These are phyloP conservation scores for Meredithiella fracta DNA, from an alignment of 2,329 filamentous ascomycete genomes.

Conservation along the genomic window DNA sequence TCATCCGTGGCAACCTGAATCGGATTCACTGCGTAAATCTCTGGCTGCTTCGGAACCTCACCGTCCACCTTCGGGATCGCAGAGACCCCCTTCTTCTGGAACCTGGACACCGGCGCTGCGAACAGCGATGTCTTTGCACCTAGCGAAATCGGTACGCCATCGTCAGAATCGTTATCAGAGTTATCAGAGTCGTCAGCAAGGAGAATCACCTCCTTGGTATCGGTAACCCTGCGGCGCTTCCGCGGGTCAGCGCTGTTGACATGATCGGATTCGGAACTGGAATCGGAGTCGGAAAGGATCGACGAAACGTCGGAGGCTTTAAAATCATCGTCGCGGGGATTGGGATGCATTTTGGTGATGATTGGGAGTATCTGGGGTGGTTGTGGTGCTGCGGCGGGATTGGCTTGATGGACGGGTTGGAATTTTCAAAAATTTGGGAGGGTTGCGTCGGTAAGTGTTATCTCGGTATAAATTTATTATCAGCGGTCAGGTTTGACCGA, in stretches of 20 bases:
- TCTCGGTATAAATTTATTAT: not conserved
- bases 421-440: not conserved
- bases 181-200: slow-evolving; percentile 16
- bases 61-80: slow-evolving; percentile 3
- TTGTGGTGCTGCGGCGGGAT: not conserved
- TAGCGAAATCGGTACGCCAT: slow-evolving; percentile 15
- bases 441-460: not conserved
- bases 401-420: not conserved
- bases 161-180: slow-evolving; percentile 16
- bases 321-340: not conserved
- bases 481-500: not conserved
- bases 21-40: slow-evolving; percentile 19
- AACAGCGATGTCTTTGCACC: slow-evolving; percentile 22
- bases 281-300: slow-evolving; percentile 5
- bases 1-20: slow-evolving; percentile 37
- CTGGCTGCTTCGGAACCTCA: slow-evolving; percentile 10
- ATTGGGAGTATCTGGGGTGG: not conserved
- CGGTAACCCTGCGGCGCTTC: slow-evolving; percentile 26
- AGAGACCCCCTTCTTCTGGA: slow-evolving; percentile 26
- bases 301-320: slow-evolving; percentile 6
- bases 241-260: slow-evolving; percentile 30
- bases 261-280: slow-evolving; percentile 30
- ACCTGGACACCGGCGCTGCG: slow-evolving; percentile 34
- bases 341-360: not conserved
- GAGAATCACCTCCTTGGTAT: slow-evolving; percentile 17